These are phyloP conservation scores for Paramecium biaurelia DNA, from an alignment of 73 alveolate species.

Conservation along the genomic window DNA sequence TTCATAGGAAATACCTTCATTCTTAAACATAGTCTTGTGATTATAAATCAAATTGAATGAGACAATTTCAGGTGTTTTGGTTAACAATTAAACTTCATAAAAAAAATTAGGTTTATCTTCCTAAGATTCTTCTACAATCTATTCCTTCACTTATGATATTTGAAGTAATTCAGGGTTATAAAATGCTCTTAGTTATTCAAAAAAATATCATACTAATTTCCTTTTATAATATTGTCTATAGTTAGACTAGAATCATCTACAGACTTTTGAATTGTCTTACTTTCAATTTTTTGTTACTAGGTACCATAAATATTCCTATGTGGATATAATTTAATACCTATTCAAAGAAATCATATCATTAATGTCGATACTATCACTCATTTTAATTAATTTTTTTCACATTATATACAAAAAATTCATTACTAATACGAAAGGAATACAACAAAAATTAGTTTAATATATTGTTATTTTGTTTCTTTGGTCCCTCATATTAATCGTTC, in stretches of 20 bases:
- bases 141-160: background rate
- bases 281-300: background rate
- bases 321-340: background rate
- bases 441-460: no score
- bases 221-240: background rate
- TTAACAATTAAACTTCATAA: background rate
- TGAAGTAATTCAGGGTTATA: background rate
- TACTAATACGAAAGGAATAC: background rate
- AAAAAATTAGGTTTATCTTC: slow-evolving; percentile 18
- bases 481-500: no score
- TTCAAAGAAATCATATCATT: background rate
- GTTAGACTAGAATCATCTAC: slow-evolving; percentile 1
- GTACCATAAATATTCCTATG: background rate
- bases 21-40: background rate
- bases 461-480: background rate
- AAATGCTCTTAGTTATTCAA: background rate
- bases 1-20: background rate
- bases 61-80: background rate
- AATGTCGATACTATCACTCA: background rate
- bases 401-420: background rate
- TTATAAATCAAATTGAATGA: background rate
- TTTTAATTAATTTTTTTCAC: background rate
- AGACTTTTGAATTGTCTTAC: background rate
- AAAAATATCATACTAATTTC: background rate
- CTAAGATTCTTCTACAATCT: background rate